A percentile compares a stretch with the other conserved stretches of the same genome.
Conservation (phyloP, 345 rosid species). For the Gossypium raimondii region DNA sequence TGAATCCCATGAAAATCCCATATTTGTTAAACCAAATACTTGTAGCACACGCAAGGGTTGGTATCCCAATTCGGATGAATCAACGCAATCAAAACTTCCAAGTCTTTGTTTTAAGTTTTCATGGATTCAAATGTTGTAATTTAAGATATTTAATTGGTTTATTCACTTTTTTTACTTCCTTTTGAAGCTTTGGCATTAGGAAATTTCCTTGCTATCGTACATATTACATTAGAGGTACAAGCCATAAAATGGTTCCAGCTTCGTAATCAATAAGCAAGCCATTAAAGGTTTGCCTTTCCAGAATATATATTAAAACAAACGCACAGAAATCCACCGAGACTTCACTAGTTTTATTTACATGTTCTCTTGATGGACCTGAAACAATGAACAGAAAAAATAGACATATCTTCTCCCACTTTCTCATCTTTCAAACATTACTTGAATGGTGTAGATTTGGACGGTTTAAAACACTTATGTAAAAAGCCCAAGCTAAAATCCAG, state of each 20-base stretch:
- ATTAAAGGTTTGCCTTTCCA: not conserved
- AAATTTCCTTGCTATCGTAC: slow-evolving; percentile 37
- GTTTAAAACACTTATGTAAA: not conserved
- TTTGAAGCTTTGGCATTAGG: slow-evolving; percentile 18
- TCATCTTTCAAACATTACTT: not conserved
- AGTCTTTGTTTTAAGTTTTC: not conserved
- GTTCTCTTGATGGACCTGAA: not conserved
- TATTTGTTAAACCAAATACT: not conserved
- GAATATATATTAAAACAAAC: not conserved
- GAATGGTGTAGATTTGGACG: not conserved
- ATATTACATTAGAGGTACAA: slow-evolving; percentile 22
- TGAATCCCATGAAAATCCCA: not conserved
- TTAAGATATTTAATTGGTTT: not conserved
- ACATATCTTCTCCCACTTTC: not conserved
- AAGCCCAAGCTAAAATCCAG: slow-evolving; percentile 4
- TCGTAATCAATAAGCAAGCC: not conserved
- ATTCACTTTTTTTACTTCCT: not conserved
- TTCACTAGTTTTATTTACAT: not conserved
- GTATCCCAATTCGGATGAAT: not conserved
- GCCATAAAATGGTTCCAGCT: slow-evolving; percentile 11
- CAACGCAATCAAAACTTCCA: not conserved
- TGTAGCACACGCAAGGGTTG: slow-evolving; percentile 22
- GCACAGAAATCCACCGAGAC: not conserved
- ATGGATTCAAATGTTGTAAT: slow-evolving; percentile 3
- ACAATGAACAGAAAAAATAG: slow-evolving; percentile 10